Evolutionary conservation across 2,329 filamentous ascomycete genomes (phyloP).

Genomic region (Pyricularia sp.): DNA sequence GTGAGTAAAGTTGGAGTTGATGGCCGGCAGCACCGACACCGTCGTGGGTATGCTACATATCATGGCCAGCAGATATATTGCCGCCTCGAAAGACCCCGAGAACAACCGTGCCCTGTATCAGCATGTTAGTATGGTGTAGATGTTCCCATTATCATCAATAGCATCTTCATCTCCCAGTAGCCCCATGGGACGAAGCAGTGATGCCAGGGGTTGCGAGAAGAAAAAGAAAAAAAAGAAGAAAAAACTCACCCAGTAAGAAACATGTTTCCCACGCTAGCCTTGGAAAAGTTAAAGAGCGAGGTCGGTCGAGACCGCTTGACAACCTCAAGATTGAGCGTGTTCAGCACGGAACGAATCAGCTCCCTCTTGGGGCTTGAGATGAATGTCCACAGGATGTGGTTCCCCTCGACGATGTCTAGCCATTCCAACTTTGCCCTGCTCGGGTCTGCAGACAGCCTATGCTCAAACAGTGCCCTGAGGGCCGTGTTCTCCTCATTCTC

Average conservation of each 20-base stretch:
- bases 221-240: not conserved
- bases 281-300: constrained; percentile 68
- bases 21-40: constrained; percentile 74
- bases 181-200: not conserved
- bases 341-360: constrained; percentile 68
- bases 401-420: constrained; percentile 80
- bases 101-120: constrained; percentile 61
- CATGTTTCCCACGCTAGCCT: constrained; percentile 68
- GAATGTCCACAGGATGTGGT: constrained; percentile 64
- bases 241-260: constrained; percentile 58
- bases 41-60: constrained; percentile 75
- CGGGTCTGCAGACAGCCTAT: constrained; percentile 61
- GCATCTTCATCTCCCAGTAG: not conserved
- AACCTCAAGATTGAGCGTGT: constrained; percentile 68
- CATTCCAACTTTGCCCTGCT: constrained; percentile 64
- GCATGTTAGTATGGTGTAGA: not conserved
- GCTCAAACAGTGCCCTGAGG: constrained; percentile 78
- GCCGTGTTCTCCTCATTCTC: constrained; percentile 58
- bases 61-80: constrained; percentile 80
- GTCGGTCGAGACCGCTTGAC: constrained; percentile 65
- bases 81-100: constrained; percentile 84
- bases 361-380: constrained; percentile 66
- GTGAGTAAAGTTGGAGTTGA: constrained; percentile 92
- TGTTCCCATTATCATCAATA: not conserved
- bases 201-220: not conserved